These are phyloP conservation scores for Iris pallida DNA, from an alignment of 116 monocot species.

Conservation along the genomic window DNA sequence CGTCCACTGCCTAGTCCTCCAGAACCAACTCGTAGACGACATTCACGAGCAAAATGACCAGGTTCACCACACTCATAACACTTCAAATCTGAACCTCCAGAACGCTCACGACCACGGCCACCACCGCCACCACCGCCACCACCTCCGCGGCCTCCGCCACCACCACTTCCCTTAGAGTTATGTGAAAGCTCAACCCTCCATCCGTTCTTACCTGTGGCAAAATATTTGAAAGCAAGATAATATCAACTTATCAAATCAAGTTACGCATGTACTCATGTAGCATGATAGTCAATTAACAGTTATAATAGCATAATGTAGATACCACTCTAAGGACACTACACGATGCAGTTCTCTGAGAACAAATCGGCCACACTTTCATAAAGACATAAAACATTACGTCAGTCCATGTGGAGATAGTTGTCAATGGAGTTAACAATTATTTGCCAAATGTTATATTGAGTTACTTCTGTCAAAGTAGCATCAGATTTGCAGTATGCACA, in stretches of 20 bases:
- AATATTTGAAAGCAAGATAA: neutral
- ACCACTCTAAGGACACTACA: no score
- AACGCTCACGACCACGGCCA: constrained; percentile 29
- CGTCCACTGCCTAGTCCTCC: constrained; percentile 66
- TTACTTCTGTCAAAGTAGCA: no score
- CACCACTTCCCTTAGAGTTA: constrained; percentile 40
- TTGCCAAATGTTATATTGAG: no score
- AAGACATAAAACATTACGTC: no score
- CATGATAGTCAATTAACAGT: neutral
- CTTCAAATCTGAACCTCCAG: constrained; percentile 76
- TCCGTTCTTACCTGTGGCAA: constrained; percentile 53
- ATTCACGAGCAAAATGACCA: constrained; percentile 93
- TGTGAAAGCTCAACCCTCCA: constrained; percentile 87
- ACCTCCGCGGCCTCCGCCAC: constrained; percentile 32
- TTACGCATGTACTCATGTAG: no score
- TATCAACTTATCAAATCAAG: neutral
- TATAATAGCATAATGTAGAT: no score
- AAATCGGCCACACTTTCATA: no score
- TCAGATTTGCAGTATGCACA: no score
- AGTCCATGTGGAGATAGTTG: no score
- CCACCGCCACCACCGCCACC: constrained; percentile 25
- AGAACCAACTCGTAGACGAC: constrained; percentile 63
- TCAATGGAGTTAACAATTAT: no score
- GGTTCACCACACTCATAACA: constrained; percentile 95
- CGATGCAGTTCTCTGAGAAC: no score